Base-by-base conservation (phyloP, 2,329 filamentous ascomycete genomes). In the Scedosporium boydii region DNA sequence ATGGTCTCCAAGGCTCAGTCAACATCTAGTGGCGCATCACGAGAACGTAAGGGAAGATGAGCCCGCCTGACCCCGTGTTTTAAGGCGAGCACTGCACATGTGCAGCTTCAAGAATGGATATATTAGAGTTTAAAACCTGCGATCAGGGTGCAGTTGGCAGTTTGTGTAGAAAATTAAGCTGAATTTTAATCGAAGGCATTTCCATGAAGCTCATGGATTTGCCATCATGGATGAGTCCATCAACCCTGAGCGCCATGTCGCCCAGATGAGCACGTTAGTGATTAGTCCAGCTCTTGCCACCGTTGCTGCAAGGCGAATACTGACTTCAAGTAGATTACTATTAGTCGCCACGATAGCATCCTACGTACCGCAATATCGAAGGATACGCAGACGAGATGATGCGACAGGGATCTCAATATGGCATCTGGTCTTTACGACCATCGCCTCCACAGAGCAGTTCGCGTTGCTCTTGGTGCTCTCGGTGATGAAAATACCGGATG, bases 261-360 rank as follows among this genome's bases (percentile, higher is more conserved):
- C 59, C 16, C 44, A 61, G 53, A 61, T 61, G 59, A 61, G 59
- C 59, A 61, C 59, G 59, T 61, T 61, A 46, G 59, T 61, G 3
- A 21, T 42, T 26, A 27, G 51, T 3, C 34, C 34, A 3, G 9
- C 56, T 29, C 56, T 27, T 56, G 53, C n/a, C 23, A 4, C 12
- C 14, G 9, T 4, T 10, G 16, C 27, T 16, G 41, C 9, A 9
- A 12, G 21, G 18, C 6, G 6, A 3, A 46, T 16, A 48, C 58
- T 46, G 41, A 60, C 59, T 7, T 29, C 26, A 2, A 14, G 14
- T 51, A 61, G 59, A 23, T 46, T 61, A 29, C 34, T 61, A 6
- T 48, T 61, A 46, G 53, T 61, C 12, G 59, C 18, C 6, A 56
- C 59, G 10, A 56, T 61, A 41, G 59, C 48, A 27, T 55, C 59